A percentile compares a stretch with the other conserved stretches of the same genome.
phyloP scores from a whole-genome alignment of 176 grass and related monocot genomes.

The Triticum dicoccoides region DNA sequence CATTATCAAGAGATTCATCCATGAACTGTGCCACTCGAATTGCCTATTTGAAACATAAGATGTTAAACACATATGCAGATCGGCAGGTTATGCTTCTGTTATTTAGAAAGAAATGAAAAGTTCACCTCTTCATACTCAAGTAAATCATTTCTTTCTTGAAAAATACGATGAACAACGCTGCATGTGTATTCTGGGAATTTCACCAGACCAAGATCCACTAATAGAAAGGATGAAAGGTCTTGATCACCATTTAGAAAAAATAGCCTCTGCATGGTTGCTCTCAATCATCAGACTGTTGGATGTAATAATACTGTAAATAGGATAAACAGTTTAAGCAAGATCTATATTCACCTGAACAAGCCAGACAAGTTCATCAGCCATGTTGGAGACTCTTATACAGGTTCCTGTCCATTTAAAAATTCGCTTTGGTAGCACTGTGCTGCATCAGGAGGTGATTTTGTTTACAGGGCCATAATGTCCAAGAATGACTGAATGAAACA shows the following conservation, averaged over 20 bases:
- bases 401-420: slow-evolving; percentile 59
- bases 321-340: slow-evolving; percentile 25
- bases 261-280: slow-evolving; percentile 62
- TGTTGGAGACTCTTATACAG: slow-evolving; percentile 61
- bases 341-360: slow-evolving; percentile 65
- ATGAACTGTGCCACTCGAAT: slow-evolving; percentile 87
- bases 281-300: slow-evolving; percentile 26
- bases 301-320: slow-evolving; percentile 24
- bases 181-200: slow-evolving; percentile 82
- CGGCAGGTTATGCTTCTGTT: slow-evolving; percentile 9
- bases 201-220: slow-evolving; percentile 84
- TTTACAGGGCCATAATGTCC: slow-evolving; percentile 19
- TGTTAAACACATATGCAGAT: not conserved
- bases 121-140: slow-evolving; percentile 83
- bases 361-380: slow-evolving; percentile 73
- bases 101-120: slow-evolving; percentile 10
- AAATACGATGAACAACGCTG: slow-evolving; percentile 53
- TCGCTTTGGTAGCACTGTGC: slow-evolving; percentile 52
- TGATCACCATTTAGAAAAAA: slow-evolving; percentile 96
- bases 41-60: slow-evolving; percentile 53
- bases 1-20: slow-evolving; percentile 82
- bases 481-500: slow-evolving; percentile 39
- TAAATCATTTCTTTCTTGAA: slow-evolving; percentile 61
- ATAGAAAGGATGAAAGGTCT: slow-evolving; percentile 86
- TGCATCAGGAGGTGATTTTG: slow-evolving; percentile 44